Evolutionary conservation across 345 rosid genomes (phyloP).

Genomic region (Eucalyptus sideroxylon): DNA sequence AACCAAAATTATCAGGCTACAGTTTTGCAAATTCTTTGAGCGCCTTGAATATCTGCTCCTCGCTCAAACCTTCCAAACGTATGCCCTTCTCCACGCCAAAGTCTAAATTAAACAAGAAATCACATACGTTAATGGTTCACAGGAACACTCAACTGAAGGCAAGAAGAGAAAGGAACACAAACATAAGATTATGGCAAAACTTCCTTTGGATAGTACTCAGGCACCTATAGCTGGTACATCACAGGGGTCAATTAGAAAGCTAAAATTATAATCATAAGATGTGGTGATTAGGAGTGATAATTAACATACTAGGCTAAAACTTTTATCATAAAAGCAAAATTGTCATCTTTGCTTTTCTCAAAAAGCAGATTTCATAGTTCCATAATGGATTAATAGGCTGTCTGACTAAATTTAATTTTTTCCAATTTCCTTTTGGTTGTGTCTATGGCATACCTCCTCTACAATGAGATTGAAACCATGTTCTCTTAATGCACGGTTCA

Average conservation of each 20-base stretch:
- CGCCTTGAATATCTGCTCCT: slow-evolving; percentile 1
- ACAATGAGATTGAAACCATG: neutral
- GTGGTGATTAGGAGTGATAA: neutral
- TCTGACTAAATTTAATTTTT: neutral
- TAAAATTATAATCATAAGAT: neutral
- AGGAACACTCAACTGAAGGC: neutral
- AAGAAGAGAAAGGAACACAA: neutral
- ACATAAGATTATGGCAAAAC: neutral
- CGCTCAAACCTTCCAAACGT: slow-evolving; percentile 7
- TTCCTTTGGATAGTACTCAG: neutral
- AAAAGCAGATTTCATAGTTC: neutral
- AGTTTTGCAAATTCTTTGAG: neutral
- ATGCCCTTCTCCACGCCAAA: slow-evolving; percentile 7
- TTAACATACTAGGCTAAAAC: neutral
- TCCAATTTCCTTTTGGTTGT: neutral
- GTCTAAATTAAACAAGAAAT: neutral
- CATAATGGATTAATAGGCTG: neutral
- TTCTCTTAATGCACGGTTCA: neutral
- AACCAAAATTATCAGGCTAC: neutral
- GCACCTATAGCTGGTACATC: neutral
- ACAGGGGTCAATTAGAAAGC: neutral
- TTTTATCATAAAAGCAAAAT: neutral
- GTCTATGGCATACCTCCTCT: neutral
- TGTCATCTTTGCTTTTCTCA: neutral
- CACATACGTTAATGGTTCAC: neutral